These are phyloP conservation scores for Heterococcus sp. DNA, from an alignment of 108 stramenopile species.

Conservation along the genomic window DNA sequence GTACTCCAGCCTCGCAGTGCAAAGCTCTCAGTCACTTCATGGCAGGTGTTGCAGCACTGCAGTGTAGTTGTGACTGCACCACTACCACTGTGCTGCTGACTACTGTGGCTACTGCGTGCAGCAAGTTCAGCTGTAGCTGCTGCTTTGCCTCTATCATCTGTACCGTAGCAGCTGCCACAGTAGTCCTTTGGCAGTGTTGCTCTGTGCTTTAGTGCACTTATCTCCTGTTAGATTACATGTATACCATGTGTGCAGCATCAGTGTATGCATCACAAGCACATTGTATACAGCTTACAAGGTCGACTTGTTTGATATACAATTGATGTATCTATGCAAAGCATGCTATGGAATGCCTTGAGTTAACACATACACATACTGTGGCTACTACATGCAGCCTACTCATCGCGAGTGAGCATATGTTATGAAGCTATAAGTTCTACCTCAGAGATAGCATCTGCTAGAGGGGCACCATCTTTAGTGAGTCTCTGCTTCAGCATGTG, in stretches of 20 bases:
- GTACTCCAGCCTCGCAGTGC: slow-evolving; percentile 73
- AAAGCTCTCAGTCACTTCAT: slow-evolving; percentile 74
- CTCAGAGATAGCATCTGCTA: slow-evolving; percentile 38
- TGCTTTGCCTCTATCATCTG: slow-evolving; percentile 47
- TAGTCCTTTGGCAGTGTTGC: slow-evolving; percentile 63
- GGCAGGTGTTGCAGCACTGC: slow-evolving; percentile 83
- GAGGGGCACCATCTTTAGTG: background rate
- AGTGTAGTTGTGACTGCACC: too few species aligned
- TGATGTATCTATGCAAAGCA: too few species aligned
- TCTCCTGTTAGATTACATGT: background rate
- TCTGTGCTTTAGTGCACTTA: background rate
- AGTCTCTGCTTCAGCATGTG: slow-evolving; percentile 58
- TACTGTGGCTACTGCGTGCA: too few species aligned
- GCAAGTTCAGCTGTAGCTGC: background rate
- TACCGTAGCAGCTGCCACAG: slow-evolving; percentile 95
- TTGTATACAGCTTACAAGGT: too few species aligned
- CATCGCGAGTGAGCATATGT: too few species aligned
- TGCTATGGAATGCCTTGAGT: too few species aligned
- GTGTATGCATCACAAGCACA: too few species aligned
- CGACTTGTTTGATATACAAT: too few species aligned
- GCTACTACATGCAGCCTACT: too few species aligned
- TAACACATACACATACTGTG: too few species aligned
- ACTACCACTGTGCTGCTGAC: slow-evolving; percentile 19
- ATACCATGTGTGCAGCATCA: too few species aligned
- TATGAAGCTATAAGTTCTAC: too few species aligned